These are phyloP conservation scores for Xylariaceae sp. DNA, from an alignment of 2,329 filamentous ascomycete species.

Conservation along the genomic window DNA sequence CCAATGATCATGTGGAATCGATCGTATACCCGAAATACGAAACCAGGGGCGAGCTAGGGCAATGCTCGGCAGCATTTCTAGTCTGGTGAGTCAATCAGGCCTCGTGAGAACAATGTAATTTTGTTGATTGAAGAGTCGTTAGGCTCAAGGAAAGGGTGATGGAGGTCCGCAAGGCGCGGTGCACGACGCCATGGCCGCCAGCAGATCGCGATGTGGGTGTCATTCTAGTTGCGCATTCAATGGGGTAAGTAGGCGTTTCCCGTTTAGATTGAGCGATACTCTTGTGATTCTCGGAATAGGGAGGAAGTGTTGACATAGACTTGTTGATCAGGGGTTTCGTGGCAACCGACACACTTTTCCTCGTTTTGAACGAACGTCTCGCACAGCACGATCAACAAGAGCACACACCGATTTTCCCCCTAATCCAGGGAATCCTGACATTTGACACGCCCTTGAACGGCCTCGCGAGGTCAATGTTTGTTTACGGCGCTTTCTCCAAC, in stretches of 20 bases:
- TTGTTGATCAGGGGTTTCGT: constrained; percentile 60
- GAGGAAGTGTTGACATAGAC: background rate
- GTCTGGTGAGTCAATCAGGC: constrained; percentile 37
- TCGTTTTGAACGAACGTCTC: constrained; percentile 60
- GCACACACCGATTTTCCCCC: constrained; percentile 62
- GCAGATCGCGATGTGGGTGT: constrained; percentile 75
- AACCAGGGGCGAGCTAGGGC: constrained; percentile 60
- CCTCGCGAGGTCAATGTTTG: constrained; percentile 54
- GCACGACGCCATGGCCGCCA: constrained; percentile 68
- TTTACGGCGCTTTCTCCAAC: constrained; percentile 56
- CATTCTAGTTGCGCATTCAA: constrained; percentile 77
- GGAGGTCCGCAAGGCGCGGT: constrained; percentile 64
- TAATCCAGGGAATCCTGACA: constrained; percentile 72
- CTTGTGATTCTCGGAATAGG: background rate
- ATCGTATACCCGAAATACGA: constrained; percentile 68
- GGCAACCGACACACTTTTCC: constrained; percentile 72
- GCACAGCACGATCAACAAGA: constrained; percentile 27
- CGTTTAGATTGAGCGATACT: background rate
- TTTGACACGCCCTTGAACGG: constrained; percentile 84
- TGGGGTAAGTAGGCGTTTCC: constrained; percentile 46
- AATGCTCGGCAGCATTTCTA: constrained; percentile 42
- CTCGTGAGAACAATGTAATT: background rate
- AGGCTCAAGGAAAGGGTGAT: constrained; percentile 79
- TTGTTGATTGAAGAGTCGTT: background rate
- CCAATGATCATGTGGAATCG: constrained; percentile 55